Evolutionary conservation across 768 basidiomycete species (phyloP).

Genomic region (Candolleomyces aberdarensis): DNA sequence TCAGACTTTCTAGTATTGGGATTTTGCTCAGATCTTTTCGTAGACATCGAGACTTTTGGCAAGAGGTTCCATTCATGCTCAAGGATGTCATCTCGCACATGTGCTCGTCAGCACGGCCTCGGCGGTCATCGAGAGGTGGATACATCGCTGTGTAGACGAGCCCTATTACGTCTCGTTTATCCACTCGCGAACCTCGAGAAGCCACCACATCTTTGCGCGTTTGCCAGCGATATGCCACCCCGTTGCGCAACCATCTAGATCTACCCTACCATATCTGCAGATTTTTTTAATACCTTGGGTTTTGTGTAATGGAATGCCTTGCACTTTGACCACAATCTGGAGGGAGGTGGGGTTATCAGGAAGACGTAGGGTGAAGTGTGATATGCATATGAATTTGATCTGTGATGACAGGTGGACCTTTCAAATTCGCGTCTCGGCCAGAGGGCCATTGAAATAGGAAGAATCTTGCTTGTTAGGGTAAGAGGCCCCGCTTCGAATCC

Average conservation of each 20-base stretch:
- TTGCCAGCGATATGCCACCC: too few relatives aligned
- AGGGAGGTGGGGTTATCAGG: too few relatives aligned
- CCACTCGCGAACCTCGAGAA: neutral
- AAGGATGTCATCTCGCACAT: slow-evolving; percentile 75
- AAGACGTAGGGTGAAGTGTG: too few relatives aligned
- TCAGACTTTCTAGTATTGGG: neutral
- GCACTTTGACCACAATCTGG: too few relatives aligned
- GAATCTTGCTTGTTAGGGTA: neutral
- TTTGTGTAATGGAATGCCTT: neutral
- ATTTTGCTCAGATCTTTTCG: slow-evolving; percentile 10
- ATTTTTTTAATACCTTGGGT: neutral
- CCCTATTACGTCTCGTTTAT: too few relatives aligned
- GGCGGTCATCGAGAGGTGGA: slow-evolving; percentile 60
- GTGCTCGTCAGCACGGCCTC: slow-evolving; percentile 68
- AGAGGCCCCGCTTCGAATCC: neutral
- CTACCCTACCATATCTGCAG: neutral
- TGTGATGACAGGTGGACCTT: neutral
- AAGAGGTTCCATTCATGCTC: slow-evolving; percentile 84
- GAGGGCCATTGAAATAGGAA: neutral
- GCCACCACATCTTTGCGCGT: neutral
- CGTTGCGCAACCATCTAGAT: neutral
- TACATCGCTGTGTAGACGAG: slow-evolving; percentile 68
- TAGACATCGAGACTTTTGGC: slow-evolving; percentile 89
- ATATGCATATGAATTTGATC: neutral
- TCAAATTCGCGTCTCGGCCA: neutral